These are phyloP conservation scores for Lentinula boryana DNA, from an alignment of 768 basidiomycete species.

Conservation along the genomic window DNA sequence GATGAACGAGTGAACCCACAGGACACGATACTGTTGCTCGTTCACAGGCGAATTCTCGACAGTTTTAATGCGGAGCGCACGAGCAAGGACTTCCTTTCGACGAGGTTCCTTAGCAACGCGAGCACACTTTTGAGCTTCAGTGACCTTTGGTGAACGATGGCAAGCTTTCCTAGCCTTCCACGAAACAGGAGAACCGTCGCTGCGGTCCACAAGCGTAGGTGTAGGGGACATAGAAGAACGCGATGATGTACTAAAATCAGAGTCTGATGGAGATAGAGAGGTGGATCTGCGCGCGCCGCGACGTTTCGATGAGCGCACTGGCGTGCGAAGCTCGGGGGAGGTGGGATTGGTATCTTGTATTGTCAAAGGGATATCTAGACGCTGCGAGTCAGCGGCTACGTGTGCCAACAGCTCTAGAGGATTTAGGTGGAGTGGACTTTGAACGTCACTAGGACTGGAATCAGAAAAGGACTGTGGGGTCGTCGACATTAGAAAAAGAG, in stretches of 20 bases:
- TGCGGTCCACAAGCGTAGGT: conserved; percentile 2
- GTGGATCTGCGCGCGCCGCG: not conserved
- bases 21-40: conserved; percentile 48
- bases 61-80: conserved; percentile 12
- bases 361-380: not conserved
- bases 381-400: not conserved
- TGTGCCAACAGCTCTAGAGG: not conserved
- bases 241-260: not conserved
- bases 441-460: not conserved
- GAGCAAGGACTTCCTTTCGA: conserved; percentile 11
- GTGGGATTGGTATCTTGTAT: not conserved
- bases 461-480: not conserved
- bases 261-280: conserved; percentile 1
- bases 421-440: not conserved
- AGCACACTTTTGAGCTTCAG: conserved; percentile 8
- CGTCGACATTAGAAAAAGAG: not conserved
- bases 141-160: conserved; percentile 9
- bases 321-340: not conserved
- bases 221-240: conserved; percentile 5
- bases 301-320: conserved; percentile 1
- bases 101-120: conserved; percentile 12
- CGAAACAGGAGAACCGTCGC: not conserved
- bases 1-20: conserved; percentile 13
- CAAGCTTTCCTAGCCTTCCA: conserved; percentile 9
- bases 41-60: conserved; percentile 46